Evolutionary conservation across 148 eudicot genomes (phyloP), one percentile per base, ranked within the genome.

Genomic region (Cornus controversa): DNA sequence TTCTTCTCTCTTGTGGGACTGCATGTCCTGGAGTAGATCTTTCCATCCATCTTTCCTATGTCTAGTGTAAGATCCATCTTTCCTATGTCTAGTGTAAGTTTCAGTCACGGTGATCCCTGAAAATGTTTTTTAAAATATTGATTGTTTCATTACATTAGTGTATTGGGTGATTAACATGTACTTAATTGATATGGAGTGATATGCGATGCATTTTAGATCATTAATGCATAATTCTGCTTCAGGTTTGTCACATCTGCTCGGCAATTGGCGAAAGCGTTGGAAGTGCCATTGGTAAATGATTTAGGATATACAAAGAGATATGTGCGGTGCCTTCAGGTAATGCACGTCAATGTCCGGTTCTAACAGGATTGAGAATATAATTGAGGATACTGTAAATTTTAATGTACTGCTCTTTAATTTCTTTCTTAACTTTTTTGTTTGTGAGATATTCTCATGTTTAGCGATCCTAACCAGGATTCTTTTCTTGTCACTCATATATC

Each of bases 241-340:
- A 91, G 92, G 90, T 89, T 88, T 86, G 90, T 89, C 74, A 81
- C 91, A 26, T 88, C 91, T 26, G 93, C 93, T 78, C 89, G 89
- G 63, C 91, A 88, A 53, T 68, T 93, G 84, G 91, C 92, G 29
- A 93, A 93, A 88, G 87, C 94, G 5, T 75, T 92, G 89, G 94
- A 92, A 82, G 91, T 86, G 66, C 94, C 96, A 6, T 84, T 90
- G 69, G 93, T 92, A 28, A 92, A 92, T 84, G 97, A 92, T 84
- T 80, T 94, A 77, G 98, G 98, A 69, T 94, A 94, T 78, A 90
- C 98, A 16, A 94, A 94, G 86, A 85, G 98, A 94, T 94, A 94
- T 66, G 94, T 94, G 14, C 91, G 98, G n/a, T 94, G 98, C 81
- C 94, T 94, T 71, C 98, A 94, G 94, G 98, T 94, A 80, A 47